Evolutionary conservation across 805 yeast species (phyloP), one percentile per base, ranked within the genome.

Genomic region (Myxozyma monticola): DNA sequence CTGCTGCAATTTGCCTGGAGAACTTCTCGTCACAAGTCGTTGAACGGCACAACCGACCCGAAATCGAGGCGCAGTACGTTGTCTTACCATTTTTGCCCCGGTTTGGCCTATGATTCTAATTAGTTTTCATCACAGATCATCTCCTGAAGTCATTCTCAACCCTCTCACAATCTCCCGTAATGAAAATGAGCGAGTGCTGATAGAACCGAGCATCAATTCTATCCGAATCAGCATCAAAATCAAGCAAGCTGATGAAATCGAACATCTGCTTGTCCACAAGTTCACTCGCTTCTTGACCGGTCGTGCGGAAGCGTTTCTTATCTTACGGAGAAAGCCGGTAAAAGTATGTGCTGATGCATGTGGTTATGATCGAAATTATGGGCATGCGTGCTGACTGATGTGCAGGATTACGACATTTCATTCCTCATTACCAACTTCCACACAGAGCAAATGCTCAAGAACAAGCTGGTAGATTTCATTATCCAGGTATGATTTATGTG

Each of bases 211-310:
- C 56, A 84, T 93, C 65, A 93, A 93, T 71, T 86, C 96, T 1
- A 87, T 90, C 34, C 79, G 99, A 65, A 84, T 93, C 22, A 85
- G 93, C 36, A 85, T 93, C 62, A 86, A 85, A 67, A 91, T 93
- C 69, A 93, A 93, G 70, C 99, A 93, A 71, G 95, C 96, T 10
- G 99, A 93, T 69, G 99, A 93, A 68, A 90, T 93, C 66, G 99
- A 93, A 72, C 85, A 81, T 62, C 89, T 93, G 52, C 76, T 93
- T 57, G 99, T 93, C 37, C 96, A 88, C 67, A 90, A 90, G 70
- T 93, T 93, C 70, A 85, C 97, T 4, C 76, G 96, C 59, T 93
- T 93, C 68, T 77, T 93, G 65, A 90, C 96, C 17, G 89, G 91
- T 45, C 83, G 99, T 70, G 99, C 99, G 4, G 99, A 93, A 68